Evolutionary conservation across 2,329 filamentous ascomycete species (phyloP).

Genomic region (Cryphonectria carpinicola): DNA sequence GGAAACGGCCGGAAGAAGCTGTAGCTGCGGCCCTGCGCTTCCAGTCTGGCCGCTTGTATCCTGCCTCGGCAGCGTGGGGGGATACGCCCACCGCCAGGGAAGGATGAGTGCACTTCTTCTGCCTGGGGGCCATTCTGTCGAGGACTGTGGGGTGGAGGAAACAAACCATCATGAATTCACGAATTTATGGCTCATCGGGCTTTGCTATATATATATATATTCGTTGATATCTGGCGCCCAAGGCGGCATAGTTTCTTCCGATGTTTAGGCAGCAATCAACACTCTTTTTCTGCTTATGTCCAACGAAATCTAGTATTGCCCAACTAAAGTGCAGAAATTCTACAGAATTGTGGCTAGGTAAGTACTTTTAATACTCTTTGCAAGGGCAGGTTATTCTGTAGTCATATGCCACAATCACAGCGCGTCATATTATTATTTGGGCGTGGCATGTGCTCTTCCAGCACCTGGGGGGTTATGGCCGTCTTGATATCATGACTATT

Average conservation of each 20-base stretch:
- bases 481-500: too few relatives aligned
- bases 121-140: slow-evolving; percentile 11
- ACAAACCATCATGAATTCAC: neutral
- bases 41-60: slow-evolving; percentile 37
- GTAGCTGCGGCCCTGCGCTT: slow-evolving; percentile 38
- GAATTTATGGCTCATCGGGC: neutral
- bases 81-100: slow-evolving; percentile 38
- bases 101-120: slow-evolving; percentile 12
- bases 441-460: too few relatives aligned
- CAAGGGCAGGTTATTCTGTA: neutral
- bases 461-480: too few relatives aligned
- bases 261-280: neutral
- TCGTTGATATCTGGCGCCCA: neutral
- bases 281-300: neutral
- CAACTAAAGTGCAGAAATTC: neutral
- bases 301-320: neutral
- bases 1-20: slow-evolving; percentile 36
- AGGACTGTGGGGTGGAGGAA: neutral
- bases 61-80: slow-evolving; percentile 35
- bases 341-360: neutral
- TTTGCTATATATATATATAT: neutral
- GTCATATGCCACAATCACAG: neutral
- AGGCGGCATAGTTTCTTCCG: neutral
- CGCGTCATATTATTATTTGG: neutral
- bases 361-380: too few relatives aligned